phyloP scores from a whole-genome alignment of 192 early-diverging fungal genomes.

The Podila epicladia region DNA sequence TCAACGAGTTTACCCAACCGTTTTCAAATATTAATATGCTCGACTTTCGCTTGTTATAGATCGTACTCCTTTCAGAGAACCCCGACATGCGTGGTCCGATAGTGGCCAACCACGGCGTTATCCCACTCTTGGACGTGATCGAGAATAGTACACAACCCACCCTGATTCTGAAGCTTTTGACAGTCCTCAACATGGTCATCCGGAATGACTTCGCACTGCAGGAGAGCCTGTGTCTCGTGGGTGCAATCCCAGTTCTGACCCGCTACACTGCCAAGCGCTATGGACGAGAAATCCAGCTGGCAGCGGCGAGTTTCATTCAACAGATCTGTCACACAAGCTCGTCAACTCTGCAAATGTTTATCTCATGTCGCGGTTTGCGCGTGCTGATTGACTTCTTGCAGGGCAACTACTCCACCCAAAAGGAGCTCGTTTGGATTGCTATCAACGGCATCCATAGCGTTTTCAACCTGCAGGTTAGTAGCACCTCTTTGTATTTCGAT shows the following conservation, averaged over 20 bases:
- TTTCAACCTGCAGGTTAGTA: slow-evolving; percentile 61
- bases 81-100: slow-evolving; percentile 55
- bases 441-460: slow-evolving; percentile 62
- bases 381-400: slow-evolving; percentile 60
- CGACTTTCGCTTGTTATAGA: slow-evolving; percentile 9
- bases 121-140: slow-evolving; percentile 56
- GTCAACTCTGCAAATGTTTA: slow-evolving; percentile 64
- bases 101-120: slow-evolving; percentile 57
- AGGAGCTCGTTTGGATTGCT: slow-evolving; percentile 61
- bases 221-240: slow-evolving; percentile 64
- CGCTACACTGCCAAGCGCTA: slow-evolving; percentile 52
- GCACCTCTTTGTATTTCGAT: neutral
- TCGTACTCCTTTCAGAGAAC: slow-evolving; percentile 44
- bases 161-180: slow-evolving; percentile 38
- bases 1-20: neutral
- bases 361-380: slow-evolving; percentile 64
- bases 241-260: slow-evolving; percentile 62
- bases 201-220: slow-evolving; percentile 51
- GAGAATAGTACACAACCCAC: slow-evolving; percentile 46
- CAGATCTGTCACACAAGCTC: slow-evolving; percentile 60
- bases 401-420: slow-evolving; percentile 56
- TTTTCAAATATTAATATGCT: neutral
- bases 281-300: slow-evolving; percentile 53
- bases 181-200: slow-evolving; percentile 55
- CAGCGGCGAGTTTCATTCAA: slow-evolving; percentile 60